These are phyloP conservation scores for Solanum hybrid DNA, from an alignment of 305 asterid genomes.

Conservation along the genomic window DNA sequence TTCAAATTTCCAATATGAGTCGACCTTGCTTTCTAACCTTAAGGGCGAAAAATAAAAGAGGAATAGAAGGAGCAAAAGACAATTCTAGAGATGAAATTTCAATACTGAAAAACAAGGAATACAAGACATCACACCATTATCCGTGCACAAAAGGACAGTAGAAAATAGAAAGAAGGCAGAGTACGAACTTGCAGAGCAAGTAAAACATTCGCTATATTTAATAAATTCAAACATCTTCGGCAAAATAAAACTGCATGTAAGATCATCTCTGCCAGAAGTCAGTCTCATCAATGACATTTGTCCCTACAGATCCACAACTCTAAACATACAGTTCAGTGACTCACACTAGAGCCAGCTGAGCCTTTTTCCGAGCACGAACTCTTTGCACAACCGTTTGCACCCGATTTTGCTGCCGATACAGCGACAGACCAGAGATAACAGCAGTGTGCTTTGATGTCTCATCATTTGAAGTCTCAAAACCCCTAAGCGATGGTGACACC, in stretches of 20 bases:
- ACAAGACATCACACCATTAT: slow-evolving; percentile 1
- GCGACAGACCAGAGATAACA: slow-evolving; percentile 53
- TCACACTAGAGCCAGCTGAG: slow-evolving; percentile 93
- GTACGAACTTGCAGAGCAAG: not conserved
- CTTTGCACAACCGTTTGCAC: slow-evolving; percentile 90
- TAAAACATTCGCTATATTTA: not conserved
- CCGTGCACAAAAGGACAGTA: not conserved
- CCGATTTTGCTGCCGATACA: slow-evolving; percentile 84
- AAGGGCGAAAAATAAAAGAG: not conserved
- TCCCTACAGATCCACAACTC: slow-evolving; percentile 22
- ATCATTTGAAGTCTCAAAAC: slow-evolving; percentile 33
- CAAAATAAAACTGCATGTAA: slow-evolving; percentile 1
- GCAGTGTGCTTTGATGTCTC: slow-evolving; percentile 47
- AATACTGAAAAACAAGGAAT: not conserved
- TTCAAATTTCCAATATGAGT: slow-evolving; percentile 1
- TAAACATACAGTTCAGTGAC: slow-evolving; percentile 49
- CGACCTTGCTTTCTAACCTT: slow-evolving; percentile 1
- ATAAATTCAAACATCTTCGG: not conserved
- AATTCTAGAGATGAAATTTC: not conserved
- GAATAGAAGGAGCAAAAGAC: slow-evolving; percentile 1
- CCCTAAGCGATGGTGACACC: slow-evolving; percentile 65
- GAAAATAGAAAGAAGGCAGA: not conserved
- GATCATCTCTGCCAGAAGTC: not conserved
- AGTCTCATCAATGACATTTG: slow-evolving; percentile 10
- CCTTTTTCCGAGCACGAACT: slow-evolving; percentile 76